These are phyloP conservation scores for Boletus reticulatus DNA, from an alignment of 768 basidiomycete genomes.

Conservation along the genomic window DNA sequence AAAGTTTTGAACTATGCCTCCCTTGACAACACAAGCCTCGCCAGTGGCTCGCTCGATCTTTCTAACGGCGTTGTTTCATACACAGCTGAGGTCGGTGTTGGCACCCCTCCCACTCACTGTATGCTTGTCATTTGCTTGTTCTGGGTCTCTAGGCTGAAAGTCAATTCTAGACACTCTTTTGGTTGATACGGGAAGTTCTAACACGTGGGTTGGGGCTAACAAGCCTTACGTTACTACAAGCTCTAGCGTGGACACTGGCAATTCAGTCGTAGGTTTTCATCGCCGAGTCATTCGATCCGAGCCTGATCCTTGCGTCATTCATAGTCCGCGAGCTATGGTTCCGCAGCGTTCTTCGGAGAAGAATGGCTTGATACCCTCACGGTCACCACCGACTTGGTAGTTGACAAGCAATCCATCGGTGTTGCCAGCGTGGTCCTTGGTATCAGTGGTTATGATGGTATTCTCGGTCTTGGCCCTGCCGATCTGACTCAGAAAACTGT, in stretches of 20 bases:
- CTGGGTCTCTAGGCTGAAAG: not conserved
- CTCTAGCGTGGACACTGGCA: no score
- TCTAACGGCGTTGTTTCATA: slow-evolving; percentile 29
- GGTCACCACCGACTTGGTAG: no score
- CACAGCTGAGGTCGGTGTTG: slow-evolving; percentile 29
- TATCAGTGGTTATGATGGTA: no score
- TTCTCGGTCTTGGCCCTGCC: no score
- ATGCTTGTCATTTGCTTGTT: not conserved
- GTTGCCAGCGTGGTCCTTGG: no score
- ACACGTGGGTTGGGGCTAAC: no score
- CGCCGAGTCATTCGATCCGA: not conserved
- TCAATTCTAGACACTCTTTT: slow-evolving; percentile 24
- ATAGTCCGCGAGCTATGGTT: slow-evolving; percentile 1
- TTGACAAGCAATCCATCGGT: no score
- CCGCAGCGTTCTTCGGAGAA: slow-evolving; percentile 6
- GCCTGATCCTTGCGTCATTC: not conserved
- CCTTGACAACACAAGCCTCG: not conserved
- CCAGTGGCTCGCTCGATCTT: not conserved
- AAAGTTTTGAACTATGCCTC: slow-evolving; percentile 2
- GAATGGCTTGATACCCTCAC: no score
- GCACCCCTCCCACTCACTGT: slow-evolving; percentile 29
- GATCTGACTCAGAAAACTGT: no score
- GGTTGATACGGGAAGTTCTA: slow-evolving; percentile 29
- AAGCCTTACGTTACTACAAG: no score
- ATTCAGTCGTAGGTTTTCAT: not conserved